Evolutionary conservation across 768 basidiomycete species (phyloP).

Genomic region (Hortiboletus campestris): DNA sequence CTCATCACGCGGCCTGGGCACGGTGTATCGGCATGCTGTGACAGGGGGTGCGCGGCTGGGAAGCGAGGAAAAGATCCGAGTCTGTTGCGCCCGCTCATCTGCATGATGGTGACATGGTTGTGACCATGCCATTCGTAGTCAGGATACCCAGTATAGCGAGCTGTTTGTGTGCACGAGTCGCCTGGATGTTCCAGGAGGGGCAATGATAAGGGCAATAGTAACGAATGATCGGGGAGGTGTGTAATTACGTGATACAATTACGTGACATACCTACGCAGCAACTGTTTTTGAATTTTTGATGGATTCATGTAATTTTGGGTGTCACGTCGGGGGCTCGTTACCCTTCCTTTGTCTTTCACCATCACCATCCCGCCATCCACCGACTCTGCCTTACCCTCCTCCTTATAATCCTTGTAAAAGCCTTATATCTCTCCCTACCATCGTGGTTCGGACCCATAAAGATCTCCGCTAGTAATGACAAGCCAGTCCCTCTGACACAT

Average conservation of each 20-base stretch:
- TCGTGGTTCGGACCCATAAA: conserved; percentile 32
- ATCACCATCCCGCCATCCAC: conserved; percentile 24
- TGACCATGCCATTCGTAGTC: neutral
- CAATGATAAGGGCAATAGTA: conserved; percentile 10
- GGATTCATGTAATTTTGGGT: conserved; percentile 29
- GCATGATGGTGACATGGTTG: neutral
- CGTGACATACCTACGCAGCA: conserved; percentile 30
- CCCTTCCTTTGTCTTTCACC: conserved; percentile 29
- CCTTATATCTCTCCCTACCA: conserved; percentile 6
- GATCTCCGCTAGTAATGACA: conserved; percentile 21
- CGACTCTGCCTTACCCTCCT: conserved; percentile 8
- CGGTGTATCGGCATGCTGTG: too few species aligned
- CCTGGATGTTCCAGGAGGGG: neutral
- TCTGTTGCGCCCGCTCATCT: neutral
- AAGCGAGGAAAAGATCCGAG: conserved; percentile 7
- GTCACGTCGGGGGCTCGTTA: conserved; percentile 27
- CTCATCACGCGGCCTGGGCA: too few species aligned
- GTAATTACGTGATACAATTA: conserved; percentile 28
- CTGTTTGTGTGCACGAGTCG: neutral
- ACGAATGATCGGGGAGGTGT: conserved; percentile 24
- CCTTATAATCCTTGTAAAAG: conserved; percentile 16
- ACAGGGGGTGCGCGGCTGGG: neutral
- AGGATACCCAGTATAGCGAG: neutral
- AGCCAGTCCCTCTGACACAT: conserved; percentile 14
- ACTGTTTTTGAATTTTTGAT: conserved; percentile 35